Conservation (phyloP, 148 eudicot genomes). For the Simmondsia chinensis region DNA sequence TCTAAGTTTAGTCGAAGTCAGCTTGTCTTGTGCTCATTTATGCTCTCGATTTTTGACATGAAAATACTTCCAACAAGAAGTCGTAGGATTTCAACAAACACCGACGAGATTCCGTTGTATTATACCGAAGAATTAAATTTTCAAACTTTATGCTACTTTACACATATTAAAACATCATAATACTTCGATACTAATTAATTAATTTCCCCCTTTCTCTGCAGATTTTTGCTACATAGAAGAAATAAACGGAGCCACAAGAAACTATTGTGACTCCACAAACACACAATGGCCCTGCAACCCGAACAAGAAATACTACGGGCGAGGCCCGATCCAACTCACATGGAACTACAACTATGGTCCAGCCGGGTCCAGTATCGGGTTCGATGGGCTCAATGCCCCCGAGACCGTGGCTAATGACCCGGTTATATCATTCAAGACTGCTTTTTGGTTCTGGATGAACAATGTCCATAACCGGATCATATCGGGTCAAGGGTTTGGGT, state of each 20-base stretch:
- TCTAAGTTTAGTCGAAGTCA: too few relatives aligned
- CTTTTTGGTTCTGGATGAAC: background rate
- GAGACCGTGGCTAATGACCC: slow-evolving; percentile 1
- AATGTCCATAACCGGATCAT: background rate
- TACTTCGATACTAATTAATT: background rate
- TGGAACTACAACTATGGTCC: slow-evolving; percentile 14
- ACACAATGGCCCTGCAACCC: slow-evolving; percentile 22
- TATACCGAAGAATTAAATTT: too few relatives aligned
- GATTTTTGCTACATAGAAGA: slow-evolving; percentile 52
- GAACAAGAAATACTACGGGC: slow-evolving; percentile 3
- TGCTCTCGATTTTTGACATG: too few relatives aligned
- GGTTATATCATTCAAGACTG: background rate
- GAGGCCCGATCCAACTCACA: slow-evolving; percentile 9
- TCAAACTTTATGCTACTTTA: background rate
- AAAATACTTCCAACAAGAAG: too few relatives aligned
- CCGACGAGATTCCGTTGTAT: too few relatives aligned
- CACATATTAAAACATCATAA: background rate
- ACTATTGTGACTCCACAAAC: slow-evolving; percentile 33
- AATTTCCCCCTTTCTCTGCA: slow-evolving; percentile 1
- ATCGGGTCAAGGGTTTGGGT: background rate
- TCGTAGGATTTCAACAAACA: too few relatives aligned
- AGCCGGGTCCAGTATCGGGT: slow-evolving; percentile 7
- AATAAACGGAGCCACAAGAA: slow-evolving; percentile 25
- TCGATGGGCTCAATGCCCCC: background rate
- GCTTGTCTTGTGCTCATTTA: too few relatives aligned